These are phyloP conservation scores for Pyrenophora seminiperda DNA, from an alignment of 2,329 filamentous ascomycete species.

Conservation along the genomic window DNA sequence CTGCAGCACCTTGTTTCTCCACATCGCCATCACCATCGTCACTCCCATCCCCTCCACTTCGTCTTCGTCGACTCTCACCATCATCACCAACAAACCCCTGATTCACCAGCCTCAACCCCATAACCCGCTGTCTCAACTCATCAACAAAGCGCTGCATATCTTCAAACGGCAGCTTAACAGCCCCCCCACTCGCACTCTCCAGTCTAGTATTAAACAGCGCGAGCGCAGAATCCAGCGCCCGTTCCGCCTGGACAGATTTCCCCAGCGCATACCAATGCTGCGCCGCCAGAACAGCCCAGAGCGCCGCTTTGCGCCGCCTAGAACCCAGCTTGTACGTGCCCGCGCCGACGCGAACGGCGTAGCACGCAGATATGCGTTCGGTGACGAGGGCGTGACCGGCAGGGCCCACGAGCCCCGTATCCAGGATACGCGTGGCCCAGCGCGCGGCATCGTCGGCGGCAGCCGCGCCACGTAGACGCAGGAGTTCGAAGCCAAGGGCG, in stretches of 20 bases:
- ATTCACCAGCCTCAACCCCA: slow-evolving; percentile 46
- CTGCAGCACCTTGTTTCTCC: neutral
- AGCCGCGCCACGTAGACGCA: slow-evolving; percentile 78
- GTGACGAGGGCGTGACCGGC: slow-evolving; percentile 82
- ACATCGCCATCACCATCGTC: slow-evolving; percentile 25
- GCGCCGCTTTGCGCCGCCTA: slow-evolving; percentile 80
- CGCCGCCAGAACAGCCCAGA: slow-evolving; percentile 84
- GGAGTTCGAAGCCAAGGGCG: slow-evolving; percentile 76
- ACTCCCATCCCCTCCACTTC: slow-evolving; percentile 23
- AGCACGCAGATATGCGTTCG: slow-evolving; percentile 85
- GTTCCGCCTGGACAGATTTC: slow-evolving; percentile 78
- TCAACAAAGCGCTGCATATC: slow-evolving; percentile 68
- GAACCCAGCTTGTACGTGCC: slow-evolving; percentile 71
- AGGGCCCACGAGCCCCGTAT: slow-evolving; percentile 70
- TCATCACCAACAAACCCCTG: slow-evolving; percentile 50
- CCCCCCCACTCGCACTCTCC: slow-evolving; percentile 19
- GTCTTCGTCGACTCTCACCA: slow-evolving; percentile 19
- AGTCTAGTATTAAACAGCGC: slow-evolving; percentile 56
- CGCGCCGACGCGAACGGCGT: slow-evolving; percentile 71
- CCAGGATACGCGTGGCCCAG: slow-evolving; percentile 81
- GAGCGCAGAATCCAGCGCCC: slow-evolving; percentile 73
- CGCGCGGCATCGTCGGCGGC: slow-evolving; percentile 84
- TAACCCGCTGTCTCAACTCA: slow-evolving; percentile 68
- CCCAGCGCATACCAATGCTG: slow-evolving; percentile 81
- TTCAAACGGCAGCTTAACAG: slow-evolving; percentile 51